Conservation (phyloP, 2,329 filamentous ascomycete species). For the Clonostachys byssicola region DNA sequence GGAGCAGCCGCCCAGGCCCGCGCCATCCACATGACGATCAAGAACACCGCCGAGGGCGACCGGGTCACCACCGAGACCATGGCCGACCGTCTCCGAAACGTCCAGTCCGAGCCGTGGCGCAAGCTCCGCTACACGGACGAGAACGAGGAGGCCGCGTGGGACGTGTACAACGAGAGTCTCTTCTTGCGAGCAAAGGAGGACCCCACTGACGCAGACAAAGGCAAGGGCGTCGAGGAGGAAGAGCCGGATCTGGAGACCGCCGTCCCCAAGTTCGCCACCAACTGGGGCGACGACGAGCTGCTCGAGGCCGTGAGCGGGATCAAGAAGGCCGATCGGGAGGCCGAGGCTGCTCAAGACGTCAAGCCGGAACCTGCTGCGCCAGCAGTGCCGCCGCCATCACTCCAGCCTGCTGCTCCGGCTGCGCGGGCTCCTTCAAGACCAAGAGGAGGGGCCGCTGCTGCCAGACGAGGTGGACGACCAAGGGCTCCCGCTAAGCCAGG, state of each 20-base stretch:
- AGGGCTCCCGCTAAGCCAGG: background rate
- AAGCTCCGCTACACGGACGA: slow-evolving; percentile 78
- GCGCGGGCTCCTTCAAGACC: background rate
- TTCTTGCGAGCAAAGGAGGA: slow-evolving; percentile 24
- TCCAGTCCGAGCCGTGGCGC: slow-evolving; percentile 81
- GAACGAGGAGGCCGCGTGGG: slow-evolving; percentile 71
- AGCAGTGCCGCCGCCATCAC: slow-evolving; percentile 18
- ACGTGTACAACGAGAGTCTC: slow-evolving; percentile 69
- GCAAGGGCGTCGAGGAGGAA: slow-evolving; percentile 5
- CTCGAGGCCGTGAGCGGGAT: slow-evolving; percentile 42
- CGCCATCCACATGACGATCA: slow-evolving; percentile 83
- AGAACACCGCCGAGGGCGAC: slow-evolving; percentile 67
- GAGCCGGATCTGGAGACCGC: slow-evolving; percentile 20
- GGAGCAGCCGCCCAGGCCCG: slow-evolving; percentile 49
- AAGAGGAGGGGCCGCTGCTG: slow-evolving; percentile 4
- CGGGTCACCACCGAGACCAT: slow-evolving; percentile 65
- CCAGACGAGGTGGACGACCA: background rate
- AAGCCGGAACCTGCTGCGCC: slow-evolving; percentile 1
- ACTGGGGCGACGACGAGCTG: slow-evolving; percentile 38
- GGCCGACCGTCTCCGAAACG: slow-evolving; percentile 68
- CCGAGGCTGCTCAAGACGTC: slow-evolving; percentile 10
- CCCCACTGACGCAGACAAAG: slow-evolving; percentile 1
- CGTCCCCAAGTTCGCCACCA: slow-evolving; percentile 30
- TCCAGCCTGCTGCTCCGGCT: slow-evolving; percentile 8
- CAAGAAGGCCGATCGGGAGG: slow-evolving; percentile 22